A percentile compares a stretch with the other conserved stretches of the same genome.
phyloP scores from a whole-genome alignment of 139 green algal genomes.

The Coelastrella sp. region DNA sequence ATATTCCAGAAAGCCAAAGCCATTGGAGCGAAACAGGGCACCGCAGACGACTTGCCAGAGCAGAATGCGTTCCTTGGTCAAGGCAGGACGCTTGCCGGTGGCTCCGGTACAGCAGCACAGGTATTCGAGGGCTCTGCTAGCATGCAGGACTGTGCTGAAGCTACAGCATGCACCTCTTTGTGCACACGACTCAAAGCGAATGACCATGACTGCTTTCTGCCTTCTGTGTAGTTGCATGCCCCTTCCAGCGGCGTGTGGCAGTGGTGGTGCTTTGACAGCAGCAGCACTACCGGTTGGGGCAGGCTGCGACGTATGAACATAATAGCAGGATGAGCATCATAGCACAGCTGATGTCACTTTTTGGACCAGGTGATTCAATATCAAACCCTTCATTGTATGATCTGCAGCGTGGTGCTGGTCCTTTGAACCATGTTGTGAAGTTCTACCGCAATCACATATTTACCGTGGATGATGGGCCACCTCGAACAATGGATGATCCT shows the following conservation, averaged over 20 bases:
- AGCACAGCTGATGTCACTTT: too few relatives aligned
- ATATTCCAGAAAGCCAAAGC: constrained; percentile 77
- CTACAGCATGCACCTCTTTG: not conserved
- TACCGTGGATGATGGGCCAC: constrained; percentile 83
- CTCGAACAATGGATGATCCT: constrained; percentile 72
- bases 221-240: too few relatives aligned
- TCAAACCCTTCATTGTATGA: too few relatives aligned
- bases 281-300: too few relatives aligned
- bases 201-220: too few relatives aligned
- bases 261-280: too few relatives aligned
- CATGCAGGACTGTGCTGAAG: not conserved
- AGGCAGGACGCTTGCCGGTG: constrained; percentile 72
- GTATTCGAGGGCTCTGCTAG: not conserved
- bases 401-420: constrained; percentile 5
- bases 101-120: not conserved
- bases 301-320: too few relatives aligned
- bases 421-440: constrained; percentile 76
- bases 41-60: constrained; percentile 60
- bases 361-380: too few relatives aligned
- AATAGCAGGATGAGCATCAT: too few relatives aligned
- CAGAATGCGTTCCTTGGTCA: constrained; percentile 6
- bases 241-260: too few relatives aligned
- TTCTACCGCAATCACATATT: constrained; percentile 91
- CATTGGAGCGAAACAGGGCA: constrained; percentile 73
- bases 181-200: not conserved